Percentiles rank a stretch among this genome's conserved stretches.
These are phyloP conservation scores for Mortierella sp. DNA, from an alignment of 371 early-diverging fungal genomes.

Conservation along the genomic window DNA sequence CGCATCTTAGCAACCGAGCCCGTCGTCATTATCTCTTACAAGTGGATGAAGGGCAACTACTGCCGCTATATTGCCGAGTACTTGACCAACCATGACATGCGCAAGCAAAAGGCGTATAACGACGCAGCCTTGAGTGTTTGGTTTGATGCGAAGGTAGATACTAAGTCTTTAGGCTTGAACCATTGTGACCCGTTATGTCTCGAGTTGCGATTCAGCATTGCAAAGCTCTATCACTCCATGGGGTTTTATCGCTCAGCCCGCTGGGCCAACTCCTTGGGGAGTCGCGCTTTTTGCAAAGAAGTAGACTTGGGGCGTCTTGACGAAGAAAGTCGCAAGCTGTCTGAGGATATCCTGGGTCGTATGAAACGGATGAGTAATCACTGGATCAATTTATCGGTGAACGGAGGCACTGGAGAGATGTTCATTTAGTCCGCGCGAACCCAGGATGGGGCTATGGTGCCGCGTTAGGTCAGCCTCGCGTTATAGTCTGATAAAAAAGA, in stretches of 20 bases:
- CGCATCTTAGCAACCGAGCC: not conserved
- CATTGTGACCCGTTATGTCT: not conserved
- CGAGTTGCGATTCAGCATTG: not conserved
- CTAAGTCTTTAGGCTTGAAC: not conserved
- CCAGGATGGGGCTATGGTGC: too few relatives aligned
- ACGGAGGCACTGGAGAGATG: too few relatives aligned
- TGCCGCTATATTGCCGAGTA: not conserved
- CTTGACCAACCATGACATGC: not conserved
- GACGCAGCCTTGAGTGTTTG: not conserved
- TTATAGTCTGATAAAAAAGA: too few relatives aligned
- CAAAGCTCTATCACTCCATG: not conserved
- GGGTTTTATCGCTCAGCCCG: not conserved
- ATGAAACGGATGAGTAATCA: not conserved
- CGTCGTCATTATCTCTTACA: not conserved
- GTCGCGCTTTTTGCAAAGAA: not conserved
- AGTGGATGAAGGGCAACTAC: not conserved
- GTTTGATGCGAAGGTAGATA: not conserved
- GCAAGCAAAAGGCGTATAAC: not conserved
- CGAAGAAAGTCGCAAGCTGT: not conserved
- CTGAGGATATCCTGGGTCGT: not conserved
- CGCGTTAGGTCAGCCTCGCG: too few relatives aligned
- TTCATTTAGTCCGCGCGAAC: too few relatives aligned
- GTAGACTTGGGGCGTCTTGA: not conserved
- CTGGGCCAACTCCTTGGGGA: not conserved
- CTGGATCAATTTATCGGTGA: not conserved